Evolutionary conservation across 2,329 filamentous ascomycete species (phyloP).

Genomic region (Lithohypha guttulata): DNA sequence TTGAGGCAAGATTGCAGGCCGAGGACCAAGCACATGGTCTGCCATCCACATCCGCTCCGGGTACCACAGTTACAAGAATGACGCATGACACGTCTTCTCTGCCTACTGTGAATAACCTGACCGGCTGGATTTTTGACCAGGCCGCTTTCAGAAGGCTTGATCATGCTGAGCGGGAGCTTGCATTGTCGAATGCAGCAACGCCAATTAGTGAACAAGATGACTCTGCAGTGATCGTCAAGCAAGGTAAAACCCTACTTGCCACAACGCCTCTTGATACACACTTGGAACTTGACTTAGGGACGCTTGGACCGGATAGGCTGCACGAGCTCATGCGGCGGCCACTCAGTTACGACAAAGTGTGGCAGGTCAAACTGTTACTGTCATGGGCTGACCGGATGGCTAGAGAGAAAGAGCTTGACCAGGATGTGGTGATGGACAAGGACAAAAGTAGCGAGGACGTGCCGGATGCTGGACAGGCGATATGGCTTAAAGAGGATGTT

Average conservation of each 20-base stretch:
- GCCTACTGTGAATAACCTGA: constrained; percentile 33
- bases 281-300: constrained; percentile 26
- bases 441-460: constrained; percentile 22
- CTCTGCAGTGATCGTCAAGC: constrained; percentile 38
- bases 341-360: constrained; percentile 40
- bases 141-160: constrained; percentile 44
- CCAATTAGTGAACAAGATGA: constrained; percentile 9
- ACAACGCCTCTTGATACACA: constrained; percentile 22
- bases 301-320: constrained; percentile 17
- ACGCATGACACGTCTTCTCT: constrained; percentile 18
- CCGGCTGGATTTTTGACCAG: constrained; percentile 66
- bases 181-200: constrained; percentile 41
- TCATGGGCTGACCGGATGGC: constrained; percentile 50
- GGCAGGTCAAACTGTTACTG: constrained; percentile 54
- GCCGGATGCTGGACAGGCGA: constrained; percentile 28
- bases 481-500: constrained; percentile 47
- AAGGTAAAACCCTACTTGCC: constrained; percentile 37
- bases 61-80: constrained; percentile 17
- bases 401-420: constrained; percentile 19
- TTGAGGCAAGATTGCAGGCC: constrained; percentile 63
- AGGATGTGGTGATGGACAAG: constrained; percentile 23
- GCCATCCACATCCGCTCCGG: constrained; percentile 20
- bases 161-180: constrained; percentile 55
- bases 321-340: constrained; percentile 30
- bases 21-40: constrained; percentile 51